Evolutionary conservation across 352 stramenopile genomes (phyloP), one percentile per base, ranked within the genome.

Genomic region (Phytophthora constricta): DNA sequence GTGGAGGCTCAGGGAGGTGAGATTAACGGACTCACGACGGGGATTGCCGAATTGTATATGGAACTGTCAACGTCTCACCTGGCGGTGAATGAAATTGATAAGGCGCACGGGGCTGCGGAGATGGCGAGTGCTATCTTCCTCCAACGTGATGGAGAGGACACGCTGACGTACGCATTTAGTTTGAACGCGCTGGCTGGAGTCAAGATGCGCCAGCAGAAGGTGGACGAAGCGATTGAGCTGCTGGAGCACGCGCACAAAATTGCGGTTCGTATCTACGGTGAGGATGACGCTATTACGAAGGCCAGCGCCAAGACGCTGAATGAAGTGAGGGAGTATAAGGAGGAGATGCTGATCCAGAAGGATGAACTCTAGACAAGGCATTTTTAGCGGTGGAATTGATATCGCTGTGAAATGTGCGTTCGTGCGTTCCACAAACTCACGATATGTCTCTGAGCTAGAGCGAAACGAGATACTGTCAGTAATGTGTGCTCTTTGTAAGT

Each of bases 131-230:
- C 68, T 0, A 80, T 96, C 53, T 86, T 94, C 56, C 47, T 72
- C 19, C 63, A 83, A 52, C 82, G 88, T 8, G 88, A 96, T 22
- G 88, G 88, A 20, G 71, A 88, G 26, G 73, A 83, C 8, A 84
- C 86, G 58, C 58, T 94, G 23, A 26, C 76, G 25, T 91, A 92
- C 54, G 88, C 88, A 14, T 96, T 96, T 56, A 90, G 76, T 48
- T 79, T 94, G 37, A 96, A 96, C 43, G 77, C 86, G n/a, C 51
- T 94, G 43, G 86, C 86, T 0, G 88, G 88, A 8, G 86, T 94
- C 13, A 78, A 86, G 31, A 93, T 93, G 79, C 77, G 81, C 7
- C 73, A 89, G 63, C 70, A 84, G 45, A 72, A 87, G 25, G 76
- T 88, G 53, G 68, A 75, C 20, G 77, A 87, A 0, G 77, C 84